Percentiles rank a stretch among this genome's conserved stretches.
Conservation (phyloP, 1,139 yeast genomes). For the Pneumocystis carinii region DNA sequence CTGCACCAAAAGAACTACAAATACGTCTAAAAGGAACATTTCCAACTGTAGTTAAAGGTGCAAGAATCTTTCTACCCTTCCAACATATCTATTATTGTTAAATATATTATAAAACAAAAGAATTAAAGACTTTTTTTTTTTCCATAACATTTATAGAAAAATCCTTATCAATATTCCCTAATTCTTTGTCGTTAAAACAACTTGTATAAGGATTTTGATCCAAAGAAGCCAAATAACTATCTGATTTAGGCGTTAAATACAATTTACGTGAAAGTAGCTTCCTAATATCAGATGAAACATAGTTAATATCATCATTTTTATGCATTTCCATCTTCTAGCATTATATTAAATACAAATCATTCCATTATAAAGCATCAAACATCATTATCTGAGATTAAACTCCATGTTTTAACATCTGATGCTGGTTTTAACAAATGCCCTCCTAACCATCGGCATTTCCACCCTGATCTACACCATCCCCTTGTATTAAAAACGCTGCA, state of each 20-base stretch:
- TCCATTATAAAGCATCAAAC: slow-evolving; percentile 48
- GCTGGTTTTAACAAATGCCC: slow-evolving; percentile 8
- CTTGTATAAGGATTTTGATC: slow-evolving; percentile 14
- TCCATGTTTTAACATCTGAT: neutral
- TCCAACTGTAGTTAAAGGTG: slow-evolving; percentile 96
- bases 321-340: slow-evolving; percentile 31
- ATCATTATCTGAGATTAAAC: slow-evolving; percentile 12
- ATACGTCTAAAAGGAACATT: slow-evolving; percentile 87
- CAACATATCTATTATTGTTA: slow-evolving; percentile 32
- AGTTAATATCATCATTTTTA: slow-evolving; percentile 49
- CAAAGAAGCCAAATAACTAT: slow-evolving; percentile 6
- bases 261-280: slow-evolving; percentile 34
- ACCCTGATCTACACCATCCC: slow-evolving; percentile 85
- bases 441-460: slow-evolving; percentile 79
- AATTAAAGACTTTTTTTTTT: slow-evolving; percentile 31
- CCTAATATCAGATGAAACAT: slow-evolving; percentile 40
- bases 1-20: slow-evolving; percentile 85
- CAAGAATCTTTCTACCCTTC: slow-evolving; percentile 64
- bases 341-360: slow-evolving; percentile 25
- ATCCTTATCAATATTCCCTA: slow-evolving; percentile 12
- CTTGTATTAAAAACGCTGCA: slow-evolving; percentile 76
- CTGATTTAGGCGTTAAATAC: slow-evolving; percentile 6
- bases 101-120: slow-evolving; percentile 1
- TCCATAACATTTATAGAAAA: slow-evolving; percentile 25
- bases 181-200: slow-evolving; percentile 11